A percentile compares a stretch with the other conserved stretches of the same genome.
phyloP scores from a whole-genome alignment of 148 eudicot species.

The Vaccinium vitisidaea region DNA sequence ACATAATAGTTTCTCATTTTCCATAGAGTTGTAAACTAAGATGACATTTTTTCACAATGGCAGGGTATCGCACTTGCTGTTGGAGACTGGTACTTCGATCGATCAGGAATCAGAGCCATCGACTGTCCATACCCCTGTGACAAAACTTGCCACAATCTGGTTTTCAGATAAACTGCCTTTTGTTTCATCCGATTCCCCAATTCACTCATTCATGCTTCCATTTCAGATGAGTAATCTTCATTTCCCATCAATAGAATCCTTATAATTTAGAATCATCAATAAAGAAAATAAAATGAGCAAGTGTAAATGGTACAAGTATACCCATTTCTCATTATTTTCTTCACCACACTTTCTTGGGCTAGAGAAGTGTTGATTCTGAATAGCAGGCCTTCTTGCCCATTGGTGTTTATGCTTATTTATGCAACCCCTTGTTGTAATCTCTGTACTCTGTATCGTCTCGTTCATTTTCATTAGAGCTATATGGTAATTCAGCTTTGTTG shows the following conservation, averaged over 20 bases:
- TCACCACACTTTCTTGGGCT: not conserved
- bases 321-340: not conserved
- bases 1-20: not conserved
- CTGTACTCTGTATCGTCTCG: not conserved
- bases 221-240: not conserved
- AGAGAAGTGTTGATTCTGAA: conserved; percentile 1
- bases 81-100: conserved; percentile 88
- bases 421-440: not conserved
- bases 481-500: not conserved
- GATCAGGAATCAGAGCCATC: conserved; percentile 43
- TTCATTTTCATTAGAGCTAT: not conserved
- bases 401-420: not conserved
- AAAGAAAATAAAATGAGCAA: conserved; percentile 2
- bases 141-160: conserved; percentile 81
- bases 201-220: conserved; percentile 11
- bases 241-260: not conserved
- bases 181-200: not conserved
- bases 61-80: conserved; percentile 71
- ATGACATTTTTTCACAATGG: conserved; percentile 10
- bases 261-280: not conserved
- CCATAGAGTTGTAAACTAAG: not conserved
- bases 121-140: conserved; percentile 94
- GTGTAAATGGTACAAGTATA: not conserved
- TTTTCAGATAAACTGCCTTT: conserved; percentile 41
- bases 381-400: not conserved